Percentiles rank a stretch among this genome's conserved stretches.
Conservation (phyloP, 2,329 filamentous ascomycete species). For the Cephalotrichum gorgonifer region DNA sequence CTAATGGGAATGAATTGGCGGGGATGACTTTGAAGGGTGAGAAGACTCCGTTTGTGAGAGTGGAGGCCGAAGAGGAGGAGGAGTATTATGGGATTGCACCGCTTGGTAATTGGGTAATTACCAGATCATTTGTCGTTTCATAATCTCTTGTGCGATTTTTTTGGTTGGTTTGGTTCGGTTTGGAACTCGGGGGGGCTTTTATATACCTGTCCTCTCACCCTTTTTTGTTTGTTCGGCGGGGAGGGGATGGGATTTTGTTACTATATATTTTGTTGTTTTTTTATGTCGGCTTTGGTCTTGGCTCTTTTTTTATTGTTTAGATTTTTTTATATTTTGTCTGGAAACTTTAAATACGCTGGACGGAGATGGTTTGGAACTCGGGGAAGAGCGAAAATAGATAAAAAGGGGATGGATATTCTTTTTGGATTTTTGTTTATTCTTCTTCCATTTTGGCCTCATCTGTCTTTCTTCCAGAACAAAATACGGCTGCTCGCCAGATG, state of each 20-base stretch:
- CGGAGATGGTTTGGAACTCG: too few relatives aligned
- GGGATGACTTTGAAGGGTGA: neutral
- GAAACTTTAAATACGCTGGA: too few relatives aligned
- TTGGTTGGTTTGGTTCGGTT: neutral
- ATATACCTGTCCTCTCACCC: neutral
- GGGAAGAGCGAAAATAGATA: too few relatives aligned
- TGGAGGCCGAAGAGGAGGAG: too few relatives aligned
- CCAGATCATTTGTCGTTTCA: neutral
- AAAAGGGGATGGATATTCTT: too few relatives aligned
- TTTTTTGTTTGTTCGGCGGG: neutral
- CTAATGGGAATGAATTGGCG: neutral
- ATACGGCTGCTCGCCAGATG: too few relatives aligned
- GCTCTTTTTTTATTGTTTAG: neutral
- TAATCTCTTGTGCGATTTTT: neutral
- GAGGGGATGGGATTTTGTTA: neutral
- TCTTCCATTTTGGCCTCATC: too few relatives aligned
- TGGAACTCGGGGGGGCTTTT: neutral
- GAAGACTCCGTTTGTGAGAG: neutral
- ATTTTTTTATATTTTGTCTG: neutral
- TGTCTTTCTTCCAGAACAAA: too few relatives aligned
- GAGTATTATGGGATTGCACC: too few relatives aligned
- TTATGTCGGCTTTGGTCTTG: neutral
- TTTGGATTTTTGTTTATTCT: too few relatives aligned
- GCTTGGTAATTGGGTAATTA: too few relatives aligned
- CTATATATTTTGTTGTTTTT: neutral